A percentile compares a stretch with the other conserved stretches of the same genome.
phyloP scores from a whole-genome alignment of 176 grass and related monocot genomes.

The Bromus sterilis region DNA sequence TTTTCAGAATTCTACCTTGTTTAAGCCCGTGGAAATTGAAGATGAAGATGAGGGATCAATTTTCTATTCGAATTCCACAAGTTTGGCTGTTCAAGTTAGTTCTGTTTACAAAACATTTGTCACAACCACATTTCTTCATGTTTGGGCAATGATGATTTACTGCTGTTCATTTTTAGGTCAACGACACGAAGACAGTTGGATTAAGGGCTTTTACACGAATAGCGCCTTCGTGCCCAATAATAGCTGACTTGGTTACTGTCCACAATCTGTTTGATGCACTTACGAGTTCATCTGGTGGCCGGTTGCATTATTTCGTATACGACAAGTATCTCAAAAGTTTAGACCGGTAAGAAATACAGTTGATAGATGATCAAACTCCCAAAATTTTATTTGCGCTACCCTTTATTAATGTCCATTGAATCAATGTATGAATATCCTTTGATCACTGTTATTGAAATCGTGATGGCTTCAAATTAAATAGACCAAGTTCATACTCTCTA shows the following conservation, averaged over 20 bases:
- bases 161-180: slow-evolving; percentile 55
- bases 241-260: slow-evolving; percentile 79
- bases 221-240: slow-evolving; percentile 60
- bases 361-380: neutral
- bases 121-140: neutral
- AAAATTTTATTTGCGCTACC: slow-evolving; percentile 4
- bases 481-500: neutral
- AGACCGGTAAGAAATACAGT: slow-evolving; percentile 44
- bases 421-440: neutral
- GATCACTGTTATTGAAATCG: neutral
- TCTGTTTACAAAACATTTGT: neutral
- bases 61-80: slow-evolving; percentile 83
- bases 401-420: neutral
- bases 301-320: slow-evolving; percentile 76
- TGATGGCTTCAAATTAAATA: neutral
- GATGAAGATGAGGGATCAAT: slow-evolving; percentile 70
- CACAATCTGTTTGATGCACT: slow-evolving; percentile 82
- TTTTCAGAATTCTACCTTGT: slow-evolving; percentile 27
- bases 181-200: slow-evolving; percentile 69
- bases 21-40: slow-evolving; percentile 41
- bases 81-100: slow-evolving; percentile 73
- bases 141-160: slow-evolving; percentile 9
- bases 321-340: slow-evolving; percentile 88
- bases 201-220: slow-evolving; percentile 58
- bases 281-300: slow-evolving; percentile 62